Base-by-base conservation (phyloP, 148 eudicot genomes). In the Suaeda aralocaspica region DNA sequence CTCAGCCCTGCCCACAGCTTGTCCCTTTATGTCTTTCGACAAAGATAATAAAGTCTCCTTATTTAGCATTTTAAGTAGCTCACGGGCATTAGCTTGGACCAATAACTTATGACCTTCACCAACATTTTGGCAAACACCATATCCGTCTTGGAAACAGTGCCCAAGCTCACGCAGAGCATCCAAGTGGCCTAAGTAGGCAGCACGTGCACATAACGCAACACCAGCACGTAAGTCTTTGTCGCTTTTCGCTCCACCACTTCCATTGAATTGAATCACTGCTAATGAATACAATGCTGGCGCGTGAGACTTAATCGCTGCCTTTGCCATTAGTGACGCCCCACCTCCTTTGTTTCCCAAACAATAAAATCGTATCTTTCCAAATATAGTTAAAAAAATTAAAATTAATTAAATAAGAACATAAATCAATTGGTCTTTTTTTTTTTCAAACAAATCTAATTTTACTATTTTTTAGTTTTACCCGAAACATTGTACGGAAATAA, bases 131-230 rank as follows among this genome's bases (percentile, higher is more conserved):
- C 80, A 82, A 13, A 92, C 90, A 49, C 98, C 98, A 71, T 92
- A 92, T 22, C 98, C 98, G 80, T 92, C 96, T 58, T 92, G 96
- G 4, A 92, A 86, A 60, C 94, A 90, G 74, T 92, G 96, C 9
- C 98, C 96, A 2, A 92, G 87, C 78, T 90, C 98, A 0, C 98
- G 84, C 25, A 92, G 81, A 0, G 96, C 94, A 67, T 86, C 96
- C 67, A 92, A 78, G 80, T 92, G 96, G 64, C 98, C 96, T 1
- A 92, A 67, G 58, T 79, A 84, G 28, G 96, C 96, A 48, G 98
- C 93, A 66, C 96, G 89, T 25, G 92, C 94, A 66, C 90, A 90
- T 1, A 92, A 71, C 8, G 94, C 89, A 13, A 90, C 98, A 0
- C 98, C 98, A 34, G 98, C 97, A 55, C 90, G 85, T 22, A 89